phyloP scores from a whole-genome alignment of 441 rosid species.

The Mallotus japonicus region DNA sequence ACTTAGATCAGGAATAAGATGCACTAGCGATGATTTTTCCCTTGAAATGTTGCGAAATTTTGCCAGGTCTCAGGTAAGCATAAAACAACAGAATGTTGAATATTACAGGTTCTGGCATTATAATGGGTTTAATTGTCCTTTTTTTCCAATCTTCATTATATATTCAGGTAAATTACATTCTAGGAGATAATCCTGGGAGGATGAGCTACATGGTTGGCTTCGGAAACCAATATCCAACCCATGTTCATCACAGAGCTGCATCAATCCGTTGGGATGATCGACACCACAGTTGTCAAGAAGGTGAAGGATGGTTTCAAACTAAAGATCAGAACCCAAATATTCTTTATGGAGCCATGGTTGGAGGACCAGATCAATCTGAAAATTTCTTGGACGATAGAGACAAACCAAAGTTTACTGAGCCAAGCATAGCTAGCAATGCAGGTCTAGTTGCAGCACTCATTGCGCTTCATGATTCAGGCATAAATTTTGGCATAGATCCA shows the following conservation, averaged over 20 bases:
- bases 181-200: slow-evolving; percentile 91
- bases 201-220: slow-evolving; percentile 95
- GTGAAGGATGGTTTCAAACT: slow-evolving; percentile 62
- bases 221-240: slow-evolving; percentile 77
- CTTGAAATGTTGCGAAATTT: slow-evolving; percentile 37
- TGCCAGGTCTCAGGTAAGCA: slow-evolving; percentile 50
- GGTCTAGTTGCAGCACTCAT: slow-evolving; percentile 84
- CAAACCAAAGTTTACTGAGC: slow-evolving; percentile 79
- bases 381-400: slow-evolving; percentile 77
- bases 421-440: slow-evolving; percentile 86
- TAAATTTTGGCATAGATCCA: slow-evolving; percentile 40
- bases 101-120: neutral
- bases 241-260: slow-evolving; percentile 85
- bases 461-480: slow-evolving; percentile 33
- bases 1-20: slow-evolving; percentile 36
- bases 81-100: neutral
- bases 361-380: slow-evolving; percentile 85
- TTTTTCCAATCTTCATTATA: neutral
- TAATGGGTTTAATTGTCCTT: neutral
- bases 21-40: slow-evolving; percentile 32
- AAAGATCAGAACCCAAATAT: slow-evolving; percentile 72
- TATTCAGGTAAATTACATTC: slow-evolving; percentile 62
- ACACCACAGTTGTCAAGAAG: slow-evolving; percentile 41
- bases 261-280: slow-evolving; percentile 64
- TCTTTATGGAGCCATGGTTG: slow-evolving; percentile 75